A percentile compares a stretch with the other conserved stretches of the same genome.
These are phyloP conservation scores for Solanum chmielewskii DNA, from an alignment of 257 asterid species.

Conservation along the genomic window DNA sequence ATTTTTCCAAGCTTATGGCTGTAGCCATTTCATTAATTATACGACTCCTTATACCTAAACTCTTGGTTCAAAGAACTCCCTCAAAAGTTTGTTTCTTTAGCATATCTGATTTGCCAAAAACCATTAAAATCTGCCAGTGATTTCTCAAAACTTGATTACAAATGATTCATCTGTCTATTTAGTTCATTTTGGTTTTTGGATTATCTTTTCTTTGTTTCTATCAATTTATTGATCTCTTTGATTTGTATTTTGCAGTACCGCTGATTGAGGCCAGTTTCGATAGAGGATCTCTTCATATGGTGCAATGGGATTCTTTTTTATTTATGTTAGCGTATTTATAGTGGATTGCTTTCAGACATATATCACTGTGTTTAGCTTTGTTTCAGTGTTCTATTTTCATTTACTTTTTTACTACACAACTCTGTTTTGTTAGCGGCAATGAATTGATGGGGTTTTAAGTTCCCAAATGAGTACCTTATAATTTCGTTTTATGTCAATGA, in stretches of 20 bases:
- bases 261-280: not conserved
- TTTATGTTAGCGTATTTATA: not conserved
- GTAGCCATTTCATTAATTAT: not conserved
- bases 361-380: not conserved
- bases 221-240: not conserved
- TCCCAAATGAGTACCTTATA: no score
- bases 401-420: not conserved
- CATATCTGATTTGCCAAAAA: not conserved
- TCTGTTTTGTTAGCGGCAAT: no score
- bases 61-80: not conserved
- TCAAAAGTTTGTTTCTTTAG: not conserved
- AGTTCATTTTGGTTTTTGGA: not conserved
- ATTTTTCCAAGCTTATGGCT: not conserved
- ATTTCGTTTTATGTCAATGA: no score
- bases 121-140: not conserved
- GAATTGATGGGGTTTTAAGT: no score
- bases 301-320: not conserved
- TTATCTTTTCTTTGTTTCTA: not conserved
- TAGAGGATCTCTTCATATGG: not conserved
- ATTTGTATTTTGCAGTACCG: not conserved
- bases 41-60: not conserved
- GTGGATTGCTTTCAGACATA: not conserved
- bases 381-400: not conserved
- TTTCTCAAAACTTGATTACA: not conserved
- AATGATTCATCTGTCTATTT: not conserved